Evolutionary conservation across 75 land plant species (phyloP).

Genomic region (Cryptomeria japonica): DNA sequence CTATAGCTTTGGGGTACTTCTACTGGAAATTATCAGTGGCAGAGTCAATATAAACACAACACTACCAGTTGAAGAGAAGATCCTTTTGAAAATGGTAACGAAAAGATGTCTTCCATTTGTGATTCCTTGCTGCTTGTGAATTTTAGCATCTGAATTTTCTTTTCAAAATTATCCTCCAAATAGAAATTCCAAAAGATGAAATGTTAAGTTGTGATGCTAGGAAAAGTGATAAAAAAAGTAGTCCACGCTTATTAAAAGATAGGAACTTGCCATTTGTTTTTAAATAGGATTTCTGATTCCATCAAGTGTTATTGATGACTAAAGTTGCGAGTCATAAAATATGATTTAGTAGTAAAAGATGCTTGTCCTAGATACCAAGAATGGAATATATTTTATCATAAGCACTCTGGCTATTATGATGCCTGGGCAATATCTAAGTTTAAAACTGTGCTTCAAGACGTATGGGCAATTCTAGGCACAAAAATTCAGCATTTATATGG

Average conservation of each 20-base stretch:
- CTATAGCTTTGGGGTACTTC: background rate
- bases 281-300: no score
- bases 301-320: background rate
- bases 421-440: background rate
- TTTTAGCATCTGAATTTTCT: background rate
- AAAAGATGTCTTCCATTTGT: background rate
- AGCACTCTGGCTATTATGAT: background rate
- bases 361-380: background rate
- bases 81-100: background rate
- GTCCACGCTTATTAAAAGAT: background rate
- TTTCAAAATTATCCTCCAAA: no score
- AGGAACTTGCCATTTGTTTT: no score
- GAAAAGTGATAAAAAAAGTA: background rate
- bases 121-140: background rate
- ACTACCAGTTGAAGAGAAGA: background rate
- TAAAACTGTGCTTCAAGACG: background rate
- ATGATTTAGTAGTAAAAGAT: background rate
- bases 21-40: constrained; percentile 12
- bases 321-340: background rate
- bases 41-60: constrained; percentile 4
- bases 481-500: background rate
- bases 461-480: background rate
- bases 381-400: background rate
- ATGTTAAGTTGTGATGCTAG: background rate
- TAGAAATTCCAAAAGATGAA: background rate